phyloP scores from a whole-genome alignment of 2,329 filamentous ascomycete genomes.

The Cladosporium austrohemisphaericum region DNA sequence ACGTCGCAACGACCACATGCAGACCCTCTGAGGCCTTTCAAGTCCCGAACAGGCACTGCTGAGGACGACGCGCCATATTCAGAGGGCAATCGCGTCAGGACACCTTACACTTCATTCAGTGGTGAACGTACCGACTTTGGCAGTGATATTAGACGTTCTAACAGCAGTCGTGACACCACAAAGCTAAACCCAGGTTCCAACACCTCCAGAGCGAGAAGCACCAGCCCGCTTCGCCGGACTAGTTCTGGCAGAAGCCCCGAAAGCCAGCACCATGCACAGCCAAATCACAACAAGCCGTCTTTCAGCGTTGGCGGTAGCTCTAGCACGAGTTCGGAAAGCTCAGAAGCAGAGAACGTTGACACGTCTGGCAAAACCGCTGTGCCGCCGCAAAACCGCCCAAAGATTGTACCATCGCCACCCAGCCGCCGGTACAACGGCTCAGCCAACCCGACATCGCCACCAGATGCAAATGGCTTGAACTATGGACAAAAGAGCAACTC shows the following conservation, averaged over 20 bases:
- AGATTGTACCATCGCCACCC: constrained; percentile 31
- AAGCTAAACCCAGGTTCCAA: constrained; percentile 23
- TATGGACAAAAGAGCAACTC: constrained; percentile 26
- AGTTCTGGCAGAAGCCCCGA: constrained; percentile 13
- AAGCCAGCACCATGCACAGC: constrained; percentile 1
- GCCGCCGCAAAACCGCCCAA: constrained; percentile 23
- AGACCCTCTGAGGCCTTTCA: constrained; percentile 37
- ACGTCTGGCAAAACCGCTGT: not conserved
- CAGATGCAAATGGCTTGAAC: constrained; percentile 16
- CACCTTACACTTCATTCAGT: constrained; percentile 51
- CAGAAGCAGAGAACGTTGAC: not conserved
- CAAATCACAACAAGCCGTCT: constrained; percentile 1
- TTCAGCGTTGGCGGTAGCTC: constrained; percentile 15
- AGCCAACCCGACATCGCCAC: constrained; percentile 11
- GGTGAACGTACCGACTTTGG: constrained; percentile 58
- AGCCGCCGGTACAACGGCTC: constrained; percentile 28
- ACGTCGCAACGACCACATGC: constrained; percentile 35
- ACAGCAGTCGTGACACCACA: constrained; percentile 48
- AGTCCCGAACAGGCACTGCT: constrained; percentile 20
- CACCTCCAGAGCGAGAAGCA: constrained; percentile 22
- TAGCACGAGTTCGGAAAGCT: constrained; percentile 7
- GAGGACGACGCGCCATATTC: constrained; percentile 37
- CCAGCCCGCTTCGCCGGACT: constrained; percentile 23
- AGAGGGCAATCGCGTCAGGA: constrained; percentile 48
- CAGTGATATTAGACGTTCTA: constrained; percentile 49